Conservation (phyloP, 306 rosid species). For the Quercus dentata region DNA sequence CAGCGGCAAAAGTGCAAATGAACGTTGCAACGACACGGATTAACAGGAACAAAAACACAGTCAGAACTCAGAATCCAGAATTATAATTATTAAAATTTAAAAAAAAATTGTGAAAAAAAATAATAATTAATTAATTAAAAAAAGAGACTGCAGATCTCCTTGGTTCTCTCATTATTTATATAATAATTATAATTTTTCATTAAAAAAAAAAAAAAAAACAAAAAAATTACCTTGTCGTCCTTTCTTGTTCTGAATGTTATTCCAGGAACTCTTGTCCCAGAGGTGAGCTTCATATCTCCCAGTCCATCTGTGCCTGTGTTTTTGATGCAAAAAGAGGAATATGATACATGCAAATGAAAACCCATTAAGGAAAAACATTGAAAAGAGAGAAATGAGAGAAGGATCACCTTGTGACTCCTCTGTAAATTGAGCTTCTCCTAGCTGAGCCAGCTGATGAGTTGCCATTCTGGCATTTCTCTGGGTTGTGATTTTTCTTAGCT, state of each 20-base stretch:
- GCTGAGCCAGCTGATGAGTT: not conserved
- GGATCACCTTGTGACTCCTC: constrained; percentile 84
- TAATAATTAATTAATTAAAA: constrained; percentile 13
- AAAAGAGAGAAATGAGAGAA: not conserved
- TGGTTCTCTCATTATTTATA: constrained; percentile 25
- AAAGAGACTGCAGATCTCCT: constrained; percentile 43
- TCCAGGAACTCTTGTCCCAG: constrained; percentile 95
- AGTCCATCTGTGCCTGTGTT: constrained; percentile 89
- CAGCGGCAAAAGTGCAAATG: constrained; percentile 47
- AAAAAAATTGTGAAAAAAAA: not conserved
- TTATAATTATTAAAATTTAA: not conserved
- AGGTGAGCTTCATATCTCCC: constrained; percentile 97
- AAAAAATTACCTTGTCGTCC: constrained; percentile 75
- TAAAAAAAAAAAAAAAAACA: not conserved
- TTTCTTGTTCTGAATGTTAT: constrained; percentile 77
- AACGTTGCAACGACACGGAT: constrained; percentile 61
- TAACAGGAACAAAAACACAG: constrained; percentile 46
- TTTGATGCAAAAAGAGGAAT: constrained; percentile 4
- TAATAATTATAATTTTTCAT: not conserved
- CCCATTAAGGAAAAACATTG: not conserved
- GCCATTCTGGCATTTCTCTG: constrained; percentile 27
- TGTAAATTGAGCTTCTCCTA: constrained; percentile 82
- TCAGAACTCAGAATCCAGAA: constrained; percentile 58
- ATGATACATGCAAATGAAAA: constrained; percentile 53
- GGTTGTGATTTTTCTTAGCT: constrained; percentile 24